Conservation (phyloP, 371 early-diverging fungal species). For the Rhizopus delemar region DNA sequence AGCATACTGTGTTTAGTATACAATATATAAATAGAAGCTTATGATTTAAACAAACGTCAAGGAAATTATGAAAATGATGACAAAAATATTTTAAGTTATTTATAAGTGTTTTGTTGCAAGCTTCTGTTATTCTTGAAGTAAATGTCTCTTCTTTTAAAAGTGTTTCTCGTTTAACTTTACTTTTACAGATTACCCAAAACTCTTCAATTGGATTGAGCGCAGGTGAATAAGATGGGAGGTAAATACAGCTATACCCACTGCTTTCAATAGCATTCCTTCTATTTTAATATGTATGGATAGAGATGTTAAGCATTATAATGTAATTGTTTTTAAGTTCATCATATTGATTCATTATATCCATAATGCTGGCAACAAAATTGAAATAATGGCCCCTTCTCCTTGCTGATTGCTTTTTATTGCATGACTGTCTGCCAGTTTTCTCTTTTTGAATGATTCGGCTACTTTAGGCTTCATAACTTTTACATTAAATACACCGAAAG, state of each 20-base stretch:
- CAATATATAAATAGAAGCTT: too few relatives aligned
- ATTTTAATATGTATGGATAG: conserved; percentile 2
- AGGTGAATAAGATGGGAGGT: conserved; percentile 19
- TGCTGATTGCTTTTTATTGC: conserved; percentile 8
- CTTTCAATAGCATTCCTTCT: not conserved
- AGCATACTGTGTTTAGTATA: too few relatives aligned
- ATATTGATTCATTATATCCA: conserved; percentile 10
- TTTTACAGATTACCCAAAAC: too few relatives aligned
- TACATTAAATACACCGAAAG: conserved; percentile 12
- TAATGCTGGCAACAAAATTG: conserved; percentile 9
- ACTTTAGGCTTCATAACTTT: conserved; percentile 3
- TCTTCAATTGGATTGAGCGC: too few relatives aligned
- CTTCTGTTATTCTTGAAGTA: conserved; percentile 6
- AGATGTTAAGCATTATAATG: conserved; percentile 6
- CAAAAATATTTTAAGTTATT: too few relatives aligned
- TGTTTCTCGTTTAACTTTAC: conserved; percentile 7
- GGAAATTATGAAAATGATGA: too few relatives aligned
- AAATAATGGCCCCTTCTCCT: conserved; percentile 16
- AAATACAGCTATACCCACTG: conserved; percentile 9
- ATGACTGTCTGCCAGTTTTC: not conserved
- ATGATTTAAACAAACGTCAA: too few relatives aligned
- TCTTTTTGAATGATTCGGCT: conserved; percentile 1
- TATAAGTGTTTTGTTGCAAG: conserved; percentile 4
- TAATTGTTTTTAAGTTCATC: conserved; percentile 6
- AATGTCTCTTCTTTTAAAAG: conserved; percentile 16